phyloP scores from a whole-genome alignment of 306 rosid genomes.

The Trichosanthes truncata region DNA sequence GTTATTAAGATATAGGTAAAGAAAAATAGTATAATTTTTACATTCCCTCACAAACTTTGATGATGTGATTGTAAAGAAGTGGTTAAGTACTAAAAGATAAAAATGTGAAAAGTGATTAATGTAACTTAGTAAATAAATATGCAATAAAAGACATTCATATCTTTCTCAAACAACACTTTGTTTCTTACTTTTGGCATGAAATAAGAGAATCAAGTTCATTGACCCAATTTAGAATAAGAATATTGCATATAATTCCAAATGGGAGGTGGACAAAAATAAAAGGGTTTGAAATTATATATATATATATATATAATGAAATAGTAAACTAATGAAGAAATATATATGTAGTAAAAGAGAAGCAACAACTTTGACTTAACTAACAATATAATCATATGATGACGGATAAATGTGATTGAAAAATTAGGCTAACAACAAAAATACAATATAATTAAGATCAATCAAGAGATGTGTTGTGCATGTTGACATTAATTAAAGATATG shows the following conservation, averaged over 20 bases:
- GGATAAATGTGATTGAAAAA: no score
- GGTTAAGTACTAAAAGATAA: background rate
- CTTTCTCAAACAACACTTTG: background rate
- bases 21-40: background rate
- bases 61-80: background rate
- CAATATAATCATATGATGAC: no score
- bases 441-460: no score
- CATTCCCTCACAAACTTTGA: background rate
- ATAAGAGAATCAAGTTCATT: background rate
- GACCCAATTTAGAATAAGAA: background rate
- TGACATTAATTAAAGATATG: no score
- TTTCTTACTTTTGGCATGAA: conserved; percentile 3
- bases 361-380: no score
- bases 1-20: background rate
- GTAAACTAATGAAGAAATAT: no score
- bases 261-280: background rate
- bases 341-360: no score
- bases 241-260: background rate
- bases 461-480: no score
- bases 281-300: background rate
- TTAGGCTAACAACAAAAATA: no score
- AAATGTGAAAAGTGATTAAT: background rate
- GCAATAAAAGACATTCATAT: background rate
- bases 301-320: no score
- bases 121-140: background rate